Base-by-base conservation (phyloP, 1,139 yeast species). In the Geotrichum cucujoidarum region DNA sequence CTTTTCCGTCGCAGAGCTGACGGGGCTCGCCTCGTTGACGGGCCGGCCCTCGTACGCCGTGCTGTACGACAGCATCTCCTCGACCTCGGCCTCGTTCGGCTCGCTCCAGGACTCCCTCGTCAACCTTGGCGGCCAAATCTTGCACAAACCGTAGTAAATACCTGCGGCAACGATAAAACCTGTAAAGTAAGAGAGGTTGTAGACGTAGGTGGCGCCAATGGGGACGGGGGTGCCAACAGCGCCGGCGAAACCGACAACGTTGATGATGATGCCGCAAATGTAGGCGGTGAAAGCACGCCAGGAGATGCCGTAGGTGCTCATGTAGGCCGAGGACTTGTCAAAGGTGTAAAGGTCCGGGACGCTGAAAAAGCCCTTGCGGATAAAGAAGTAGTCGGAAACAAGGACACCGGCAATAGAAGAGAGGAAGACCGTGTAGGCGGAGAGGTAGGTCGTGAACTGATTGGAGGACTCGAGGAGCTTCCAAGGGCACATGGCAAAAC, bases 401-500 rank as follows among this genome's bases (percentile, higher is more conserved):
- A 86, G 76, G 40, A 84, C 89, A 54, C 96, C 96, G 6, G 94
- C 90, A 63, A 89, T 84, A 27, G 95, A 77, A 1, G 94, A 84
- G 46, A 89, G 72, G 74, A 89, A 89, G 22, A 88, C 92, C 0
- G 95, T 76, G 65, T 87, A 89, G 0, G 95, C 95, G 25, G 89
- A 79, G 53, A 89, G 70, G 58, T 88, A 89, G 25, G 92, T 83
- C 31, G 95, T 83, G 70, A 89, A 89, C 66, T 77, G 83, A 45
- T 81, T 78, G 3, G 92, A 79, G 7, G 87, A 72, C 2, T 88
- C 71, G 60, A 83, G 75, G 60, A 89, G 76, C 58, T 87, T 82
- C 96, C 96, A 89, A 49, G 96, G 96, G 62, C 90, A 84, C 55
- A 88, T 81, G 51, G 83, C 78, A 55, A 84, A 76, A 0, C 94